Evolutionary conservation across 2,329 filamentous ascomycete genomes (phyloP).

Genomic region (Xylariaceae sp.): DNA sequence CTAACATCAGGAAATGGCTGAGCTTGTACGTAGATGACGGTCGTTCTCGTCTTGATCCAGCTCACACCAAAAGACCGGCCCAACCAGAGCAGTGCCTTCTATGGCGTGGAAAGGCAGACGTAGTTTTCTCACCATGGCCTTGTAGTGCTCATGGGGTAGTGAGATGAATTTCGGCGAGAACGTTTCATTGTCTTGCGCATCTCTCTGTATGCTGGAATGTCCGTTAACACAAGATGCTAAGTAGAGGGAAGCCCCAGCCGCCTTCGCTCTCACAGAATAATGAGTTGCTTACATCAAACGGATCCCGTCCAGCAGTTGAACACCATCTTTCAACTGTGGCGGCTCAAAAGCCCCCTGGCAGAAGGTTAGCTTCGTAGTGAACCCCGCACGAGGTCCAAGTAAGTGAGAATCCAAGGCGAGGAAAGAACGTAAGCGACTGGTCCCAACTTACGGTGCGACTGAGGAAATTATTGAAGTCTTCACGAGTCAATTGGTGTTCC

Average conservation of each 20-base stretch:
- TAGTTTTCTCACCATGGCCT: conserved; percentile 50
- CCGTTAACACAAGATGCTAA: conserved; percentile 7
- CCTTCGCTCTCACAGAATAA: no score
- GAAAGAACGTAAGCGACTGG: no score
- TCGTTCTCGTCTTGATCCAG: conserved; percentile 52
- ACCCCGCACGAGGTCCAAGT: conserved; percentile 5
- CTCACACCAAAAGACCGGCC: conserved; percentile 58
- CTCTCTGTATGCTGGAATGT: conserved; percentile 50
- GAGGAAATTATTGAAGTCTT: conserved; percentile 56
- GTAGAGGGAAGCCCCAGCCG: conserved; percentile 13
- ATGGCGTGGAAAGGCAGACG: conserved; percentile 52
- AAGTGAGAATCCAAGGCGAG: no score
- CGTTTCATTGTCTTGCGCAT: conserved; percentile 52
- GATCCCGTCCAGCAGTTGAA: conserved; percentile 45
- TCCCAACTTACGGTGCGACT: conserved; percentile 41
- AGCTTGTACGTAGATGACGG: conserved; percentile 48
- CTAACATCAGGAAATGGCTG: no score
- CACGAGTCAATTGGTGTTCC: conserved; percentile 45
- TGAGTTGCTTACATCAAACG: conserved; percentile 54
- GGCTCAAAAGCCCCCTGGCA: conserved; percentile 48
- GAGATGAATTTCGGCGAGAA: conserved; percentile 53
- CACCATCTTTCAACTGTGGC: conserved; percentile 37
- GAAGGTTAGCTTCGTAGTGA: conserved; percentile 3
- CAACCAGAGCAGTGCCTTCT: conserved; percentile 54
- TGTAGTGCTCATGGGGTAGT: conserved; percentile 44